Evolutionary conservation across 371 early-diverging fungal species (phyloP).

Genomic region (Apophysomyces sp.): DNA sequence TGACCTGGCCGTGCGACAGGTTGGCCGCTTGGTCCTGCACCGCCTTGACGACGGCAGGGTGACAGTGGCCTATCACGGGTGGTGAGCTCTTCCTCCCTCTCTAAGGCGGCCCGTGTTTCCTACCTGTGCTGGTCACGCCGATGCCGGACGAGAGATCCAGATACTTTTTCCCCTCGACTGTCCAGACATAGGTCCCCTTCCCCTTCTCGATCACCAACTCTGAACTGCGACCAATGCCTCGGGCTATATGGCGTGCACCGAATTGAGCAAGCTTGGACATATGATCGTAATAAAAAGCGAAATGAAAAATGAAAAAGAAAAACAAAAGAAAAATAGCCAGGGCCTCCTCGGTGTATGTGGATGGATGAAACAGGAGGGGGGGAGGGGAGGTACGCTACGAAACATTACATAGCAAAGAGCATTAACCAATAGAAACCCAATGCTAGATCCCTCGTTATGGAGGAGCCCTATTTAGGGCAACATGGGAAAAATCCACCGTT

Average conservation of each 20-base stretch:
- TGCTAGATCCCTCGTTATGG: no score
- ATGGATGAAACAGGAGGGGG: no score
- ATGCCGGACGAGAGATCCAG: slow-evolving; percentile 39
- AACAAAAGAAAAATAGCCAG: neutral
- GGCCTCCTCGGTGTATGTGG: no score
- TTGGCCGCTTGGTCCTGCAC: slow-evolving; percentile 50
- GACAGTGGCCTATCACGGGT: slow-evolving; percentile 28
- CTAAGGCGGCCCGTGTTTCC: no score
- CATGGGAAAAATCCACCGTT: no score
- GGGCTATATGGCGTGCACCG: slow-evolving; percentile 18
- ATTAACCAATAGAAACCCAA: no score
- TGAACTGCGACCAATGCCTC: slow-evolving; percentile 22
- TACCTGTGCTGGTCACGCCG: slow-evolving; percentile 35
- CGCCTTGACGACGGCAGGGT: slow-evolving; percentile 56
- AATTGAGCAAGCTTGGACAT: slow-evolving; percentile 18
- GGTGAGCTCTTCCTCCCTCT: neutral
- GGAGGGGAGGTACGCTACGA: no score
- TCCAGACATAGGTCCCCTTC: slow-evolving; percentile 26
- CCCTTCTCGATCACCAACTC: slow-evolving; percentile 22
- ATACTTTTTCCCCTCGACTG: slow-evolving; percentile 27
- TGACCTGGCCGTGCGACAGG: slow-evolving; percentile 49
- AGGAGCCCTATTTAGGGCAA: no score
- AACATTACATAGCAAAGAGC: no score
- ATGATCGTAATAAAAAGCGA: neutral
- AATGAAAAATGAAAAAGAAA: neutral